Evolutionary conservation across 2,329 filamentous ascomycete genomes (phyloP).

Genomic region (Bipolaris bicolor): DNA sequence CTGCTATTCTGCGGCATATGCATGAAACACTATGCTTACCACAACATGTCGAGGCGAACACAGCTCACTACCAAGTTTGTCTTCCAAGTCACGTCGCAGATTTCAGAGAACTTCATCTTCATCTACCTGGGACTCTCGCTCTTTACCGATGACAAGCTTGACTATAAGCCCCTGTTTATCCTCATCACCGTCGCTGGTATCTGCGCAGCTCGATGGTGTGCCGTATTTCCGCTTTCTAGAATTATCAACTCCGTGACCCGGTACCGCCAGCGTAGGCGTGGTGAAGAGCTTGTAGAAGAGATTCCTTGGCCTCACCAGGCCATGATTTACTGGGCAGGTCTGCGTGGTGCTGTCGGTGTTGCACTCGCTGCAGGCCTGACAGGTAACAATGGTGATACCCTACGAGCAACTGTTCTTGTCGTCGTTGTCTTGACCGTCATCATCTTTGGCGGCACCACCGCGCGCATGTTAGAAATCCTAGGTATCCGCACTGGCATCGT

Average conservation of each 20-base stretch:
- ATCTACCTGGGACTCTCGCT: slow-evolving; percentile 95
- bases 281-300: slow-evolving; percentile 73
- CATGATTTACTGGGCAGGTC: slow-evolving; percentile 99
- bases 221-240: slow-evolving; percentile 89
- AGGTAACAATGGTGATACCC: slow-evolving; percentile 78
- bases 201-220: slow-evolving; percentile 88
- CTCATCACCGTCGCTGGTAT: slow-evolving; percentile 91
- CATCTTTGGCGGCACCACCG: slow-evolving; percentile 97
- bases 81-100: slow-evolving; percentile 90
- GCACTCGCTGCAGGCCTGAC: slow-evolving; percentile 87
- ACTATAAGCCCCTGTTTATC: slow-evolving; percentile 94
- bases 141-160: slow-evolving; percentile 86
- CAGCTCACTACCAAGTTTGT: slow-evolving; percentile 98
- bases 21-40: slow-evolving; percentile 98
- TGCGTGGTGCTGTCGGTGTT: slow-evolving; percentile 94
- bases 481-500: slow-evolving; percentile 96
- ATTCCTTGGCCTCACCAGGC: slow-evolving; percentile 93
- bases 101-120: slow-evolving; percentile 99
- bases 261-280: slow-evolving; percentile 79
- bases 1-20: slow-evolving; percentile 98
- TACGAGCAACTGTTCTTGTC: slow-evolving; percentile 94
- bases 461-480: slow-evolving; percentile 95
- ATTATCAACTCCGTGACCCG: slow-evolving; percentile 92
- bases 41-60: slow-evolving; percentile 98
- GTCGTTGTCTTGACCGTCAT: slow-evolving; percentile 98